Base-by-base conservation (phyloP, 345 rosid genomes). In the Camelina hispida region DNA sequence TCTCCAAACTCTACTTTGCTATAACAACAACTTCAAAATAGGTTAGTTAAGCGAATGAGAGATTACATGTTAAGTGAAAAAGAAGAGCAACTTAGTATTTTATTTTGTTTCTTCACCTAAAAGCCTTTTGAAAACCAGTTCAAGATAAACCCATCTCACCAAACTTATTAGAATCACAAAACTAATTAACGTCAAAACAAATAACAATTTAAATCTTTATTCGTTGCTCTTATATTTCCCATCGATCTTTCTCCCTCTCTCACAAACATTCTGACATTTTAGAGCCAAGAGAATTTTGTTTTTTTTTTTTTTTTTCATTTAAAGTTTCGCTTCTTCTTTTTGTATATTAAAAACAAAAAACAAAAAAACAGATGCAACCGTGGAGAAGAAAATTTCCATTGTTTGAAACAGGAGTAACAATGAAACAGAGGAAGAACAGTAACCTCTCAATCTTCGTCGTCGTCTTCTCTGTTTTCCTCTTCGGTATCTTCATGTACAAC, bases 391-490 rank as follows among this genome's bases (percentile, higher is more conserved):
- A 89, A 71, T 46, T 69, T 4, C 84, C 86, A 59, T 80, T 81
- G 28, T 70, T 87, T 22, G 86, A 86, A 32, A 75, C 91, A 8
- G 79, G 81, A 20, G 22, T 78, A 0, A 78, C 83, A 16, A 93
- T 93, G 98, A 93, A 90, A 82, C 89, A 87, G 71, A 84, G 87
- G 25, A 93, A 88, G 61, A 86, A 67, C 81, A 87, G 78, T 79
- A 87, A 90, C 55, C 85, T 93, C 53, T 88, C 97, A 0, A 79
- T 89, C 15, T 93, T 86, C 55, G 86, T 84, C 42, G 87, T 87
- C 14, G 84, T 79, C 32, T 85, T 84, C 82, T 88, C 97, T 5
- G 78, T 90, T 0, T 84, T 92, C 56, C 83, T 94, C 23, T 91
- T 94, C 55, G 97, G 92, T 25, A 80, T 85, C 48, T 86, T 89